Percentiles rank a stretch among this genome's conserved stretches.
phyloP scores from a whole-genome alignment of 2,329 filamentous ascomycete species.

The Ophiognomonia clavigignenti-juglandacearum region DNA sequence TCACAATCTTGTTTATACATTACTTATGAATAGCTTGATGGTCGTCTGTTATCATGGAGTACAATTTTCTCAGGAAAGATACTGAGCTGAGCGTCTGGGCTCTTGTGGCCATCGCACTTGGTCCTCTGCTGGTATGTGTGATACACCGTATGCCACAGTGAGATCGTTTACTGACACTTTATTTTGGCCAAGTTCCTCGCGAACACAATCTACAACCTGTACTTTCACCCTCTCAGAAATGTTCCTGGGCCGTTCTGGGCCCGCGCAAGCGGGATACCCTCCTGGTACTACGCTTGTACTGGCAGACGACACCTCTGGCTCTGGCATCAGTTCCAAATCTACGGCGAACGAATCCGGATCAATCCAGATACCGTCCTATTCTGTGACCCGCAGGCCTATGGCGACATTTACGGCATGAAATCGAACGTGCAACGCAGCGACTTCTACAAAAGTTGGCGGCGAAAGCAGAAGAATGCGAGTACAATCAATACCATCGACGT shows the following conservation, averaged over 20 bases:
- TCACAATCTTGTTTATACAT: too few species aligned
- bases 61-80: too few species aligned
- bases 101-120: too few species aligned
- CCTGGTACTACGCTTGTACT: slow-evolving; percentile 17
- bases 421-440: slow-evolving; percentile 20
- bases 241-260: slow-evolving; percentile 22
- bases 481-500: slow-evolving; percentile 18
- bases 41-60: too few species aligned
- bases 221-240: slow-evolving; percentile 19
- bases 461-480: slow-evolving; percentile 2
- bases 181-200: too few species aligned
- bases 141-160: too few species aligned
- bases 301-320: slow-evolving; percentile 22
- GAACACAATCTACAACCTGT: slow-evolving; percentile 23
- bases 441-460: slow-evolving; percentile 17
- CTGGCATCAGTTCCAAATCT: slow-evolving; percentile 18
- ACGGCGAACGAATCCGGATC: slow-evolving; percentile 18
- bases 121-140: too few species aligned
- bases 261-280: slow-evolving; percentile 18
- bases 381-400: slow-evolving; percentile 17
- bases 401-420: slow-evolving; percentile 20
- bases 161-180: too few species aligned
- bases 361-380: slow-evolving; percentile 20
- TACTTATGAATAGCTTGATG: too few species aligned
- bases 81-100: too few species aligned